These are phyloP conservation scores for Aspergillus ostianus DNA, from an alignment of 495 filamentous ascomycete species.

Conservation along the genomic window DNA sequence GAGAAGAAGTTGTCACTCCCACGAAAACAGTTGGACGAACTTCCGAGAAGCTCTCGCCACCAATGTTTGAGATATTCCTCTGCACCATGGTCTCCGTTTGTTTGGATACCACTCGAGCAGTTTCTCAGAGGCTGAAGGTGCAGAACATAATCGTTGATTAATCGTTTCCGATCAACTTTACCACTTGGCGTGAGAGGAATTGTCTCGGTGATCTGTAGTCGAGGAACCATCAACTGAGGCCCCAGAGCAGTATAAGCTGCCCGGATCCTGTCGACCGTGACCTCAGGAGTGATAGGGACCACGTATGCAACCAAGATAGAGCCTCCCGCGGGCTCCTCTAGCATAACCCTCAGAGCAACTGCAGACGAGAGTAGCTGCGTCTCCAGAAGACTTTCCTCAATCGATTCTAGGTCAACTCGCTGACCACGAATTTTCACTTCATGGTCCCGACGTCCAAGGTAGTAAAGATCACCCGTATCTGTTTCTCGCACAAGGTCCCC, in stretches of 20 bases:
- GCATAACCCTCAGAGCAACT: background rate
- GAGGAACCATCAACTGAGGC: slow-evolving; percentile 8
- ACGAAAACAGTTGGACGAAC: no score
- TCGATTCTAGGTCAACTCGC: slow-evolving; percentile 5
- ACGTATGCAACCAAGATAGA: slow-evolving; percentile 2
- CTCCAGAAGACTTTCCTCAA: background rate
- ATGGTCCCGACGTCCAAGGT: slow-evolving; percentile 8
- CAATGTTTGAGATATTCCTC: background rate
- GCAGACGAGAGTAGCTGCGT: background rate
- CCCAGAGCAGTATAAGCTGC: background rate
- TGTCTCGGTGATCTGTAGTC: background rate
- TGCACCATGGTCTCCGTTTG: background rate
- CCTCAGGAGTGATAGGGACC: background rate
- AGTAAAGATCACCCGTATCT: background rate
- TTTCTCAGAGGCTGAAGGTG: background rate
- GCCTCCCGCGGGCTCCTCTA: background rate
- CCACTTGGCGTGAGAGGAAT: slow-evolving; percentile 8
- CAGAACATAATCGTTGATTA: background rate
- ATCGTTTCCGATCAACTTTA: slow-evolving; percentile 10
- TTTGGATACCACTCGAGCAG: no score
- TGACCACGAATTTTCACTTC: slow-evolving; percentile 10
- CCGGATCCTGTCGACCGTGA: background rate
- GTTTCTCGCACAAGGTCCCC: slow-evolving; percentile 6
- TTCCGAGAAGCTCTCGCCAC: background rate
- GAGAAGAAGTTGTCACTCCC: slow-evolving; percentile 12